Evolutionary conservation across 2,329 filamentous ascomycete species (phyloP).

Genomic region (Ophiostoma perfectum): DNA sequence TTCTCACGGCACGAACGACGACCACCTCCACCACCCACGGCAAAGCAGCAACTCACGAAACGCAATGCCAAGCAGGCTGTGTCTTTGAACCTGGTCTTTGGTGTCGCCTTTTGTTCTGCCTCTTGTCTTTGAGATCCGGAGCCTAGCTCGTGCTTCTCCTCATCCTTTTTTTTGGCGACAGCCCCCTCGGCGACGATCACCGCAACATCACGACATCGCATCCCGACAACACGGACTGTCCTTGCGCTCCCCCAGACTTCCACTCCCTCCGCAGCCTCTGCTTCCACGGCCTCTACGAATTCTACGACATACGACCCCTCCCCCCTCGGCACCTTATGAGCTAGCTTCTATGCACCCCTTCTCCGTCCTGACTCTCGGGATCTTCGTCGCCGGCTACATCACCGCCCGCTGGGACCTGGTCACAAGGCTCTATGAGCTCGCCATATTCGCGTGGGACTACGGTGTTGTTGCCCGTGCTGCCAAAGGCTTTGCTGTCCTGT

Average conservation of each 20-base stretch:
- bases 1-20: background rate
- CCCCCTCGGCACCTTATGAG: too few relatives aligned
- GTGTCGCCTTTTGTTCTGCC: too few relatives aligned
- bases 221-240: background rate
- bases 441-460: conserved; percentile 97
- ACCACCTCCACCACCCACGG: background rate
- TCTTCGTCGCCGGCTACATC: conserved; percentile 99
- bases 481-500: conserved; percentile 78
- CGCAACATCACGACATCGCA: background rate
- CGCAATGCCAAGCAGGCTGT: too few relatives aligned
- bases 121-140: too few relatives aligned
- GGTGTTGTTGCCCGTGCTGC: conserved; percentile 86
- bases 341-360: conserved; percentile 79
- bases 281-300: too few relatives aligned
- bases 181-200: background rate
- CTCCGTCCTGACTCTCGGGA: conserved; percentile 88
- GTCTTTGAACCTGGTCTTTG: too few relatives aligned
- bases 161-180: background rate
- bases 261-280: background rate
- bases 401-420: conserved; percentile 99
- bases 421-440: conserved; percentile 91
- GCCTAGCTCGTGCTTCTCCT: background rate
- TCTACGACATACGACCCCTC: too few relatives aligned
- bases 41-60: background rate
- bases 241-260: background rate